These are phyloP conservation scores for Clitopilus passeckerianus DNA, from an alignment of 768 basidiomycete species.

Conservation along the genomic window DNA sequence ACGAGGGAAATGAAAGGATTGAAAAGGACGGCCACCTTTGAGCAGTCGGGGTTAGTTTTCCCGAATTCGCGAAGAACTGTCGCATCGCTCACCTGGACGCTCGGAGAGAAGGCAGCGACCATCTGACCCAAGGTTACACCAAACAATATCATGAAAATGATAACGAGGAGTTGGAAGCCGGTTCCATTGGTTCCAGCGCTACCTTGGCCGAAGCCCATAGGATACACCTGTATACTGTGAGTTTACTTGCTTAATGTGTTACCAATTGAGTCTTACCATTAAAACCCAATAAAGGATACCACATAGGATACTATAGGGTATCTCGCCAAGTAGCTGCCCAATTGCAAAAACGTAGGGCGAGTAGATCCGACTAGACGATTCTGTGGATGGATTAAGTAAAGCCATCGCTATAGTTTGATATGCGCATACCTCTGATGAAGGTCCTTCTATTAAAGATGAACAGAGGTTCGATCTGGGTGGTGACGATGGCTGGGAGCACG, in stretches of 20 bases:
- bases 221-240: slow-evolving; percentile 37
- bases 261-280: slow-evolving; percentile 39
- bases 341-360: slow-evolving; percentile 82
- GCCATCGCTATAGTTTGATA: slow-evolving; percentile 5
- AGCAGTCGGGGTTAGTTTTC: slow-evolving; percentile 14
- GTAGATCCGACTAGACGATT: slow-evolving; percentile 83
- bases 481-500: slow-evolving; percentile 69
- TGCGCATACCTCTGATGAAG: slow-evolving; percentile 27
- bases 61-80: slow-evolving; percentile 17
- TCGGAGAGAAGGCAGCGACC: slow-evolving; percentile 71
- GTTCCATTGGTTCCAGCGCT: slow-evolving; percentile 54
- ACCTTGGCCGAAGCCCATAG: slow-evolving; percentile 65
- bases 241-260: background rate
- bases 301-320: slow-evolving; percentile 71
- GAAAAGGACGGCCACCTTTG: slow-evolving; percentile 66
- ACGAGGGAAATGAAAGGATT: slow-evolving; percentile 71
- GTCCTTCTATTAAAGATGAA: slow-evolving; percentile 68
- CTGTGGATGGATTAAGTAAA: slow-evolving; percentile 20
- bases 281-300: slow-evolving; percentile 71
- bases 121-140: slow-evolving; percentile 70
- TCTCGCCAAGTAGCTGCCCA: slow-evolving; percentile 76
- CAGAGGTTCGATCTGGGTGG: slow-evolving; percentile 78
- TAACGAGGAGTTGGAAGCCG: slow-evolving; percentile 67
- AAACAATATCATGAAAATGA: slow-evolving; percentile 63
- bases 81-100: slow-evolving; percentile 43